These are phyloP conservation scores for Geotrichum macrosporum DNA, from an alignment of 1,139 yeast genomes.

Conservation along the genomic window DNA sequence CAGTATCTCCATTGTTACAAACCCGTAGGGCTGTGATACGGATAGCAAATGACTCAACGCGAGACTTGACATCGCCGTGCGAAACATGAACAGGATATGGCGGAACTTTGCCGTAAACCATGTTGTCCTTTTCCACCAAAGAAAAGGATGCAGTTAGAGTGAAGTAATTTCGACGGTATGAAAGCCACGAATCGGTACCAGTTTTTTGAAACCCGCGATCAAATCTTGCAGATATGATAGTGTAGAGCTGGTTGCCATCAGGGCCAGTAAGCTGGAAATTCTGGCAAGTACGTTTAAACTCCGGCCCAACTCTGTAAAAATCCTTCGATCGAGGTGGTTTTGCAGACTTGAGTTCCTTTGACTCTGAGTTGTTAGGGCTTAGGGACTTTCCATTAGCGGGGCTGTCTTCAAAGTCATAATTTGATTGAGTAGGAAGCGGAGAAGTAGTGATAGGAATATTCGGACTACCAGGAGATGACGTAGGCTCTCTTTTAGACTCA, in stretches of 20 bases:
- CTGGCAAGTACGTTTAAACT: constrained; percentile 18
- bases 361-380: background rate
- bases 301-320: constrained; percentile 20
- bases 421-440: background rate
- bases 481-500: background rate
- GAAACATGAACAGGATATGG: constrained; percentile 13
- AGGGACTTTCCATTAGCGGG: background rate
- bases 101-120: constrained; percentile 19
- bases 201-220: constrained; percentile 21
- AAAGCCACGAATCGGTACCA: constrained; percentile 18
- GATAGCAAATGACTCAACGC: constrained; percentile 17
- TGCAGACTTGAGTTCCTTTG: background rate
- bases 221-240: constrained; percentile 19
- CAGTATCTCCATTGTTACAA: constrained; percentile 3
- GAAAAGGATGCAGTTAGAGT: constrained; percentile 19
- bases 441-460: background rate
- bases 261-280: constrained; percentile 19
- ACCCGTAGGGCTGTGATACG: constrained; percentile 20
- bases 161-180: constrained; percentile 22
- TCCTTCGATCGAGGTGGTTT: constrained; percentile 11
- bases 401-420: background rate
- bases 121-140: constrained; percentile 9
- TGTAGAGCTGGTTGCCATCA: constrained; percentile 13
- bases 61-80: constrained; percentile 1
- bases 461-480: background rate